Evolutionary conservation across 140 eudicot genomes (phyloP), one percentile per base, ranked within the genome.

Genomic region (Bidens hawaiensis): DNA sequence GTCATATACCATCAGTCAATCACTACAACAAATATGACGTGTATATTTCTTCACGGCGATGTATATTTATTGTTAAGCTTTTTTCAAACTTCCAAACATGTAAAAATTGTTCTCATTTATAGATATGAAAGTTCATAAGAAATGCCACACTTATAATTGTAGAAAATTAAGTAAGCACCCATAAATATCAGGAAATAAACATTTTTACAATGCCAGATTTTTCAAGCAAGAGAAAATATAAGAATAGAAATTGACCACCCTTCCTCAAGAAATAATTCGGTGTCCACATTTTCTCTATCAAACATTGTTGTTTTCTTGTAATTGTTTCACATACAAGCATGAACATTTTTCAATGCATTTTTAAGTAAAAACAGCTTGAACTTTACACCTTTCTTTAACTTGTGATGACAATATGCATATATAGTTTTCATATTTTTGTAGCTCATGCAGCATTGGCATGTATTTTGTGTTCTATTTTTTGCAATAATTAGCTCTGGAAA

Each of bases 401-500:
- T 0, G 31, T 9, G 56, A 49, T 11, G 31, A 22, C 6, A 19
- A 22, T 49, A 49, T 21, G 17, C 30, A n/a, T n/a, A 1, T 9
- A 21, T 47, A 49, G 1, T 22, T 49, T 49, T 5, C 9, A 50
- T 50, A 50, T 50, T 50, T 46, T 2, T 50, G 57, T 54, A 27
- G 41, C 23, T 2, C 45, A 19, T 30, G 56, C 54, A 38, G 31
- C 17, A 50, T 69, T 21, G 30, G 61, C 75, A 8, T 60, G 31
- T 8, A 16, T 26, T 41, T 51, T 25, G 10, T 9, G 4, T 52
- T 33, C 28, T 42, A 18, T 34, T 34, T 58, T 59, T 64, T 72
- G 23, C 26, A 17, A 71, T 70, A n/a, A 55, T 40, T 40, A 93
- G 99, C 96, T 76, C 78, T 10, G 95, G 87, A 63, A 81, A 85